Evolutionary conservation across 352 stramenopile genomes (phyloP).

Genomic region (Pythium periplocum): DNA sequence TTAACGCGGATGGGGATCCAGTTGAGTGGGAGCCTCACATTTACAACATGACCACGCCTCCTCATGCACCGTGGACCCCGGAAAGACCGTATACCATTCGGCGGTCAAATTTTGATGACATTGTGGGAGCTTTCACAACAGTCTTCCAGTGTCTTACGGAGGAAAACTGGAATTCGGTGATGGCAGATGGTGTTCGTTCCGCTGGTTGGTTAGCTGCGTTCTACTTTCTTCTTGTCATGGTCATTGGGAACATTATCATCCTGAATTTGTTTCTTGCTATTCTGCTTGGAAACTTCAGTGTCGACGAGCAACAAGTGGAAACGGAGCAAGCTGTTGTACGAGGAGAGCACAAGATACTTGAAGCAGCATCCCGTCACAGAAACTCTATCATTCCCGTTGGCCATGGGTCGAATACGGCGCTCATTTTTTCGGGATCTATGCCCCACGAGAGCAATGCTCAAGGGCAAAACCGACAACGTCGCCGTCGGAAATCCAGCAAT

Average conservation of each 20-base stretch:
- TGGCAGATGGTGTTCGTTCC: slow-evolving; percentile 73
- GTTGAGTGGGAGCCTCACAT: slow-evolving; percentile 35
- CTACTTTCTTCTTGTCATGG: slow-evolving; percentile 65
- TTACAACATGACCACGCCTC: slow-evolving; percentile 32
- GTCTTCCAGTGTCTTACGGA: slow-evolving; percentile 86
- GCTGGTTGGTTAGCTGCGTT: slow-evolving; percentile 26
- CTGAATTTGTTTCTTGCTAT: slow-evolving; percentile 90
- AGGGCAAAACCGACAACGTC: no score
- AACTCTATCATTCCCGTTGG: no score
- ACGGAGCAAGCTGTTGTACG: slow-evolving; percentile 19
- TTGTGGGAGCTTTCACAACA: slow-evolving; percentile 56
- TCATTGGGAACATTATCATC: slow-evolving; percentile 83
- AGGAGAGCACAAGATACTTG: slow-evolving; percentile 24
- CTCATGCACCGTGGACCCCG: slow-evolving; percentile 34
- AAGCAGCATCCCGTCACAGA: slow-evolving; percentile 3
- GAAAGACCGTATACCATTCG: slow-evolving; percentile 34
- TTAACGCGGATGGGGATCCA: slow-evolving; percentile 38
- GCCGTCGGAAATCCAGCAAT: no score
- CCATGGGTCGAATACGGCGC: no score
- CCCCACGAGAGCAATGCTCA: no score
- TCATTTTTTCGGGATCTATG: no score
- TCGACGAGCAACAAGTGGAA: slow-evolving; percentile 27
- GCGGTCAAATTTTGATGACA: slow-evolving; percentile 50
- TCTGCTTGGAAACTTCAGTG: slow-evolving; percentile 76
- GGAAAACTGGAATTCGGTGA: slow-evolving; percentile 86